phyloP scores from a whole-genome alignment of 2,329 filamentous ascomycete species.

The Diaporthe batatas region DNA sequence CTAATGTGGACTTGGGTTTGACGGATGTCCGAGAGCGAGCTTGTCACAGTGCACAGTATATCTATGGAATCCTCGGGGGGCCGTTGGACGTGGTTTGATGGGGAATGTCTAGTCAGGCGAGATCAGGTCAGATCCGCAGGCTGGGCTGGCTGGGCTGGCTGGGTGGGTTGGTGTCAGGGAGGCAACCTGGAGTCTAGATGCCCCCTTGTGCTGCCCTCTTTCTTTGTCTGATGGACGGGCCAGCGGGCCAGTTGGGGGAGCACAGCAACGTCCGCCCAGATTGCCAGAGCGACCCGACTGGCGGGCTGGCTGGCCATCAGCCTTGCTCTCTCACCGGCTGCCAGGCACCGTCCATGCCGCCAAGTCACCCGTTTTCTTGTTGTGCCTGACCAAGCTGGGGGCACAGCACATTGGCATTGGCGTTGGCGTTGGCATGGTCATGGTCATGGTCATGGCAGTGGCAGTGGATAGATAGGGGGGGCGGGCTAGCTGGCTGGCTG shows the following conservation, averaged over 20 bases:
- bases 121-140: constrained; percentile 31
- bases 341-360: background rate
- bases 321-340: constrained; percentile 11
- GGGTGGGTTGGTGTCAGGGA: background rate
- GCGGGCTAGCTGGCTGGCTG: no score
- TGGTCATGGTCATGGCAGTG: constrained; percentile 16
- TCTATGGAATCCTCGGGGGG: constrained; percentile 18
- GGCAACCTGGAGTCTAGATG: constrained; percentile 1
- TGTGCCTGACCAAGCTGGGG: constrained; percentile 6
- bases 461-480: background rate
- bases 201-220: constrained; percentile 4
- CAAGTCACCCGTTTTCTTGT: constrained; percentile 6
- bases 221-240: constrained; percentile 4
- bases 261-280: constrained; percentile 1
- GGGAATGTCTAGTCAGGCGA: constrained; percentile 27
- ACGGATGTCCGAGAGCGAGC: constrained; percentile 35
- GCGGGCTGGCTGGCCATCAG: constrained; percentile 6
- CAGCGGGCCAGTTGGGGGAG: background rate
- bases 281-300: constrained; percentile 8
- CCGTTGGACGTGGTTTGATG: constrained; percentile 21
- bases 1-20: constrained; percentile 18
- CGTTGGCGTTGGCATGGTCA: background rate
- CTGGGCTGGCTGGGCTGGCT: background rate
- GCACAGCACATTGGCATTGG: background rate
- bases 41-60: constrained; percentile 3